These are phyloP conservation scores for Ramularia endophylla DNA, from an alignment of 2,329 filamentous ascomycete species.

Conservation along the genomic window DNA sequence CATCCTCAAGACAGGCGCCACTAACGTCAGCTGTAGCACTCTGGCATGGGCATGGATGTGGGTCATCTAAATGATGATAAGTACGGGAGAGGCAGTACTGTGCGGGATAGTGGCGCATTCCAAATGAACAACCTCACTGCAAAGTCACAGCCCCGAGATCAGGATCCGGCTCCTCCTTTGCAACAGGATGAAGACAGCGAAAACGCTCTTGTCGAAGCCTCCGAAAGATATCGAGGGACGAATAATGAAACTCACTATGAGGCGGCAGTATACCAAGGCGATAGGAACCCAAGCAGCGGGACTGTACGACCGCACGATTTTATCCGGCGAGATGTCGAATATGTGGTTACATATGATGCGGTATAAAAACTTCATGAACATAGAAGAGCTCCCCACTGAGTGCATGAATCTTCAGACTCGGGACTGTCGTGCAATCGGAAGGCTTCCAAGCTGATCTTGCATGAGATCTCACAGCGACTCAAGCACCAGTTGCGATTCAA, in stretches of 20 bases:
- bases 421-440: no score
- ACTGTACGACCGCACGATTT: conserved; percentile 9
- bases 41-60: conserved; percentile 13
- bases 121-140: conserved; percentile 7
- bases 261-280: conserved; percentile 13
- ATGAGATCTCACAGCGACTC: no score
- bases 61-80: conserved; percentile 4
- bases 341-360: conserved; percentile 11
- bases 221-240: conserved; percentile 3
- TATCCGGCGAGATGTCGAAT: conserved; percentile 12
- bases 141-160: background rate
- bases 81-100: conserved; percentile 8
- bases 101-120: conserved; percentile 4
- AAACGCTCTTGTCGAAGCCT: background rate
- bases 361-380: conserved; percentile 2
- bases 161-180: no score
- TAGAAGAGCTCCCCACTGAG: no score
- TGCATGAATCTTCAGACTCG: no score
- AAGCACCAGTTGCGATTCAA: no score
- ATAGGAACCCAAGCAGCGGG: conserved; percentile 7
- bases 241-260: conserved; percentile 10
- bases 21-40: conserved; percentile 2
- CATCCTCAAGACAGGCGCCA: no score
- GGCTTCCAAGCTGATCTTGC: no score
- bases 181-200: conserved; percentile 1